phyloP scores from a whole-genome alignment of 495 filamentous ascomycete genomes.

The Penicillium odoratum region DNA sequence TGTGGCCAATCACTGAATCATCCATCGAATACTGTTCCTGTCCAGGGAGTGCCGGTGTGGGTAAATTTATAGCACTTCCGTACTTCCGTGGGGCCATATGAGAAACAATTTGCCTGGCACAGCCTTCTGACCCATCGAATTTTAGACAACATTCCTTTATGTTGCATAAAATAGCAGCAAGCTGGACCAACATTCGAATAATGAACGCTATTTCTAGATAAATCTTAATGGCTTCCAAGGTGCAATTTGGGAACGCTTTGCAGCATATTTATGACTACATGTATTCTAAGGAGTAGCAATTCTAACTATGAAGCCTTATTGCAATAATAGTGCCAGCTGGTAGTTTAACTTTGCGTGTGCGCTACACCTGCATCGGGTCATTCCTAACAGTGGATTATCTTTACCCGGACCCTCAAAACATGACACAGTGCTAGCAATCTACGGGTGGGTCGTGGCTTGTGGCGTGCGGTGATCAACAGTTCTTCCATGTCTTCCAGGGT shows the following conservation, averaged over 20 bases:
- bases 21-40: neutral
- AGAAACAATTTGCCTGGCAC: neutral
- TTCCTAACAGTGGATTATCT: neutral
- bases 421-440: neutral
- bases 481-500: too few relatives aligned
- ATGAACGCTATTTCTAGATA: too few relatives aligned
- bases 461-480: neutral
- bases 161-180: too few relatives aligned
- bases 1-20: neutral
- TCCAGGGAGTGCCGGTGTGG: neutral
- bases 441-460: neutral
- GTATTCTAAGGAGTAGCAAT: neutral
- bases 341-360: neutral
- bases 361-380: neutral
- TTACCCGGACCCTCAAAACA: neutral
- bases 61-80: slow-evolving; percentile 12
- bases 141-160: too few relatives aligned
- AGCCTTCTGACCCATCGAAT: neutral
- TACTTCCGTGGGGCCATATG: slow-evolving; percentile 1
- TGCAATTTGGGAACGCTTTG: too few relatives aligned
- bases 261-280: too few relatives aligned
- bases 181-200: too few relatives aligned
- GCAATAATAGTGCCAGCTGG: neutral
- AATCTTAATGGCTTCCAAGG: too few relatives aligned
- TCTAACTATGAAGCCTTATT: neutral